phyloP scores from a whole-genome alignment of 805 yeast species.

The Saccharomyces jurei region DNA sequence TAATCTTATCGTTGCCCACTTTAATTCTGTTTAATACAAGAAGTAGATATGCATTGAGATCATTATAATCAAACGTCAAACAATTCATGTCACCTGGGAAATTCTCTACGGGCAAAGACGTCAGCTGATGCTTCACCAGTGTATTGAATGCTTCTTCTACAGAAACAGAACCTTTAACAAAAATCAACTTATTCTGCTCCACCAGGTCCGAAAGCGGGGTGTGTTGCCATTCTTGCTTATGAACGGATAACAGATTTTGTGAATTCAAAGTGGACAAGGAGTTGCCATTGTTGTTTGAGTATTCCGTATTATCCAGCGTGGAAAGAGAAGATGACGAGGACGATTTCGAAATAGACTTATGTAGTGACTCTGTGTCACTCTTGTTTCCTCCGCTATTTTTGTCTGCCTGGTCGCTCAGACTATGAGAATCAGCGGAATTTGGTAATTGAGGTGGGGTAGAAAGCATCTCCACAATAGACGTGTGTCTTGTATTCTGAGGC shows the following conservation, averaged over 20 bases:
- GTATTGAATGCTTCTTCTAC: conserved; percentile 85
- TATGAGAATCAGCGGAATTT: conserved; percentile 5
- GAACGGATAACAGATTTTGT: conserved; percentile 18
- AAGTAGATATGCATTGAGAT: conserved; percentile 75
- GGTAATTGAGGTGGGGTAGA: conserved; percentile 69
- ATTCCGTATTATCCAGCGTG: neutral
- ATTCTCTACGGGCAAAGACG: conserved; percentile 72
- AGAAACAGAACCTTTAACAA: conserved; percentile 54
- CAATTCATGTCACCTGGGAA: conserved; percentile 50
- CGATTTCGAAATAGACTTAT: conserved; percentile 31
- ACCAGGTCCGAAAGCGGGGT: conserved; percentile 63
- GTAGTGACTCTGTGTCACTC: conserved; percentile 19
- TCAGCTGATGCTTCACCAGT: conserved; percentile 59
- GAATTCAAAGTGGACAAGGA: conserved; percentile 4
- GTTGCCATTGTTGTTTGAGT: conserved; percentile 9
- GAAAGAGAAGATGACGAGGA: conserved; percentile 21
- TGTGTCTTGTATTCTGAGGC: conserved; percentile 34
- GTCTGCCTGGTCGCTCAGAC: neutral
- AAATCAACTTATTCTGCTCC: conserved; percentile 65
- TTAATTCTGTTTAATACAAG: conserved; percentile 68
- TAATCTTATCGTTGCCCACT: conserved; percentile 24
- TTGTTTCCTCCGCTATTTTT: neutral
- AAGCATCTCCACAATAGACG: conserved; percentile 67
- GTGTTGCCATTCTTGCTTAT: conserved; percentile 52
- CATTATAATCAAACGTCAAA: conserved; percentile 83